Evolutionary conservation across 306 rosid genomes (phyloP).

Genomic region (Quercus dentata): DNA sequence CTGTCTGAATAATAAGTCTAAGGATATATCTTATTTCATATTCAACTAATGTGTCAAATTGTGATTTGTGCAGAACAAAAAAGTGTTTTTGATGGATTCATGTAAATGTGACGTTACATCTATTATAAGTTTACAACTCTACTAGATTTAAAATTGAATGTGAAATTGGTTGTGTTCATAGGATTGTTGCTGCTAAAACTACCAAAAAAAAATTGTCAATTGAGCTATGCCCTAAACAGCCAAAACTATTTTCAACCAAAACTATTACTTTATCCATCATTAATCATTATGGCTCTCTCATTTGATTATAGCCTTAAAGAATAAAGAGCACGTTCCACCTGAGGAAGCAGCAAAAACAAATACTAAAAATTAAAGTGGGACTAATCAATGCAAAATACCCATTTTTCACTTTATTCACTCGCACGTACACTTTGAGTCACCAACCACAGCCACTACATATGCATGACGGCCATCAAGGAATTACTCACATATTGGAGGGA

Average conservation of each 20-base stretch:
- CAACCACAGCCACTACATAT: constrained; percentile 47
- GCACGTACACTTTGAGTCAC: neutral
- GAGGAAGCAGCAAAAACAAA: neutral
- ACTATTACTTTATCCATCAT: constrained; percentile 5
- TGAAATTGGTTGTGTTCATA: too few relatives aligned
- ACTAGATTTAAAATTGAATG: too few relatives aligned
- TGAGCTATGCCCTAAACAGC: too few relatives aligned
- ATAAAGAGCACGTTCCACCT: neutral
- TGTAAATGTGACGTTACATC: too few relatives aligned
- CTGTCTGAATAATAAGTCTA: too few relatives aligned
- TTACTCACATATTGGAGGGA: constrained; percentile 19
- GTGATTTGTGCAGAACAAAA: too few relatives aligned
- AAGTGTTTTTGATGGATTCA: too few relatives aligned
- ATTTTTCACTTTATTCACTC: constrained; percentile 22
- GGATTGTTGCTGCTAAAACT: too few relatives aligned
- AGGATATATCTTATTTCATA: too few relatives aligned
- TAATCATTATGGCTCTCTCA: neutral
- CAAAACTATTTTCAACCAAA: neutral
- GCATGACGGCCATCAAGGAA: constrained; percentile 17
- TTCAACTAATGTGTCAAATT: too few relatives aligned
- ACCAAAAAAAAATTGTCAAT: too few relatives aligned
- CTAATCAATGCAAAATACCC: constrained; percentile 5
- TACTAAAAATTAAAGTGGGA: constrained; percentile 15
- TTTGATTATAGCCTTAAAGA: neutral
- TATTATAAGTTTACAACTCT: too few relatives aligned